phyloP scores from a whole-genome alignment of 2,329 filamentous ascomycete genomes.

The Cryphonectria naterciae region DNA sequence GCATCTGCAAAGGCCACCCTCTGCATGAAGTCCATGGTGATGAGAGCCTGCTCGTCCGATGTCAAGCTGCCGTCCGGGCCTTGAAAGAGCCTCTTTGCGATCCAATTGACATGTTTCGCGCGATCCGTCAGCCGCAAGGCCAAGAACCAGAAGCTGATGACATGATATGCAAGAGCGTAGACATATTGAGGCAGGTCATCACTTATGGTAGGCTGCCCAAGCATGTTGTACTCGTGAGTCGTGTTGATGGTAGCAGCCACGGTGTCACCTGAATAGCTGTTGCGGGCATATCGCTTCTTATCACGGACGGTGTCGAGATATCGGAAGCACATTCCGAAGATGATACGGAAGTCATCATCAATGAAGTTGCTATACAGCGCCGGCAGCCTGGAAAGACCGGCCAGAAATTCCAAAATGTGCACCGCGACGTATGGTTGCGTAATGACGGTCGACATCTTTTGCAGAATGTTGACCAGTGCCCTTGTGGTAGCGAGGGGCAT shows the following conservation, averaged over 20 bases:
- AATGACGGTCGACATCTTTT: conserved; percentile 94
- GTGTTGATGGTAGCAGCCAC: conserved; percentile 36
- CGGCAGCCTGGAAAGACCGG: conserved; percentile 81
- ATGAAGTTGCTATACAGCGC: conserved; percentile 86
- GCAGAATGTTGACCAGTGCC: conserved; percentile 80
- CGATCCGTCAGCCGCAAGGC: conserved; percentile 84
- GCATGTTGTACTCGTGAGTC: conserved; percentile 35
- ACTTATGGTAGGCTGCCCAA: conserved; percentile 43
- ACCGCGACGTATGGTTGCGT: conserved; percentile 90
- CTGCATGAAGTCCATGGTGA: conserved; percentile 95
- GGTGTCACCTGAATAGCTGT: conserved; percentile 50
- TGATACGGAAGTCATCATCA: conserved; percentile 88
- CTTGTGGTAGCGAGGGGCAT: conserved; percentile 86
- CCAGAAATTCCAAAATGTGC: conserved; percentile 95
- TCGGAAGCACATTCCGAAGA: conserved; percentile 93
- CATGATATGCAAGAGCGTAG: conserved; percentile 89
- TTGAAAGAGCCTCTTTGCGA: conserved; percentile 82
- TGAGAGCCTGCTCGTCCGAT: conserved; percentile 89
- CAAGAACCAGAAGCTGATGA: conserved; percentile 97
- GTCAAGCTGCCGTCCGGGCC: conserved; percentile 75
- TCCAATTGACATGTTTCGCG: conserved; percentile 84
- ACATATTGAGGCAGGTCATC: conserved; percentile 92
- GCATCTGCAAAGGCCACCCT: conserved; percentile 83
- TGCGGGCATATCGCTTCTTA: conserved; percentile 54
- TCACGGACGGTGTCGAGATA: conserved; percentile 90